Evolutionary conservation across 2,329 filamentous ascomycete species (phyloP).

Genomic region (Fusarium annulatum): DNA sequence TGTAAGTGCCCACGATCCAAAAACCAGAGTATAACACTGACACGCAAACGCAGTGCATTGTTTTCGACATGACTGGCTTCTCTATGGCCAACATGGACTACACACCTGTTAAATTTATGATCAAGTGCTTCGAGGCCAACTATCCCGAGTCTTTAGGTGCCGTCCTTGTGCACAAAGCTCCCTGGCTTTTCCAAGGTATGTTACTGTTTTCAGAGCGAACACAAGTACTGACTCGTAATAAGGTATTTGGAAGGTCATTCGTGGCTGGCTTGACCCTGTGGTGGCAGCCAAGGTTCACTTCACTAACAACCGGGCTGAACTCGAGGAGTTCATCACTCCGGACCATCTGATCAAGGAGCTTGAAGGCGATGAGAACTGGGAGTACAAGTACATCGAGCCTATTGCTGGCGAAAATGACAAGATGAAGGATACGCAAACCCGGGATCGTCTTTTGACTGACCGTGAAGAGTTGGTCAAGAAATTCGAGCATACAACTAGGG

Average conservation of each 20-base stretch:
- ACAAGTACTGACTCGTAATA: conserved; percentile 9
- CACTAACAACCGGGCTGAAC: conserved; percentile 81
- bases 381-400: conserved; percentile 85
- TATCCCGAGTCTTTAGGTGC: conserved; percentile 93
- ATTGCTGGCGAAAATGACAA: conserved; percentile 77
- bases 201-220: conserved; percentile 39
- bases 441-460: conserved; percentile 71
- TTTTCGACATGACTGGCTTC: conserved; percentile 97
- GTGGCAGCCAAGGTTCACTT: conserved; percentile 96
- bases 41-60: conserved; percentile 72
- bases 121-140: conserved; percentile 98
- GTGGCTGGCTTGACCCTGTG: conserved; percentile 95
- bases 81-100: conserved; percentile 99
- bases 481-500: conserved; percentile 78
- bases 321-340: conserved; percentile 79
- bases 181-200: conserved; percentile 93
- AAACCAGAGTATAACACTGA: conserved; percentile 12
- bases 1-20: conserved; percentile 64
- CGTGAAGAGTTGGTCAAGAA: conserved; percentile 74
- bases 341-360: conserved; percentile 82
- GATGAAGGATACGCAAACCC: conserved; percentile 74
- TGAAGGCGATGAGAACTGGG: conserved; percentile 86
- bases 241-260: conserved; percentile 97
- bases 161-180: conserved; percentile 93
- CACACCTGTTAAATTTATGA: conserved; percentile 97